These are phyloP conservation scores for Trichoderma sp. DNA, from an alignment of 2,329 filamentous ascomycete species.

Conservation along the genomic window DNA sequence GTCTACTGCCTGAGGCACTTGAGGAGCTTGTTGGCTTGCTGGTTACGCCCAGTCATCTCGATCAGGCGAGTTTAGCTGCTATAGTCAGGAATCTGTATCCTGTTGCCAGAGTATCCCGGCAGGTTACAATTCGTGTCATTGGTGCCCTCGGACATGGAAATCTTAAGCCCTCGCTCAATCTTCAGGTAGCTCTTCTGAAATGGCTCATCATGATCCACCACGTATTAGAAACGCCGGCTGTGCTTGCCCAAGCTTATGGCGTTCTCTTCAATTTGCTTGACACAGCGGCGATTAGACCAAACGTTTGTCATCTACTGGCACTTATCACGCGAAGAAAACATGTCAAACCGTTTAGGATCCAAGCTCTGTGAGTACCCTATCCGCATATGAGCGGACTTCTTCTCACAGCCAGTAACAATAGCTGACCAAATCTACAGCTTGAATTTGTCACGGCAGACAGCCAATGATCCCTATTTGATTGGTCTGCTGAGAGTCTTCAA, in stretches of 20 bases:
- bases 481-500: conserved; percentile 80
- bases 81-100: conserved; percentile 77
- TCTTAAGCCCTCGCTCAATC: conserved; percentile 67
- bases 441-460: conserved; percentile 56
- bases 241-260: conserved; percentile 68
- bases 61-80: conserved; percentile 69
- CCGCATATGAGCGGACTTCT: not conserved
- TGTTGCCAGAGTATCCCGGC: conserved; percentile 57
- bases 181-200: conserved; percentile 69
- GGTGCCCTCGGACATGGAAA: conserved; percentile 74
- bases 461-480: conserved; percentile 70
- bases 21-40: conserved; percentile 63
- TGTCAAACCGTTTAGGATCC: conserved; percentile 79
- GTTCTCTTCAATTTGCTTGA: conserved; percentile 80
- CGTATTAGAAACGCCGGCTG: conserved; percentile 58
- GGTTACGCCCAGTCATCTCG: conserved; percentile 64
- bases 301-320: conserved; percentile 74
- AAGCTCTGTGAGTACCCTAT: conserved; percentile 55
- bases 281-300: conserved; percentile 67
- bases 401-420: not conserved
- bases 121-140: conserved; percentile 63
- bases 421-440: conserved; percentile 41
- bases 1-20: conserved; percentile 61
- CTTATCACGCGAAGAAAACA: conserved; percentile 77
- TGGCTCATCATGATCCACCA: conserved; percentile 80